These are phyloP conservation scores for Panaeolus cyanescens DNA, from an alignment of 768 basidiomycete genomes.

Conservation along the genomic window DNA sequence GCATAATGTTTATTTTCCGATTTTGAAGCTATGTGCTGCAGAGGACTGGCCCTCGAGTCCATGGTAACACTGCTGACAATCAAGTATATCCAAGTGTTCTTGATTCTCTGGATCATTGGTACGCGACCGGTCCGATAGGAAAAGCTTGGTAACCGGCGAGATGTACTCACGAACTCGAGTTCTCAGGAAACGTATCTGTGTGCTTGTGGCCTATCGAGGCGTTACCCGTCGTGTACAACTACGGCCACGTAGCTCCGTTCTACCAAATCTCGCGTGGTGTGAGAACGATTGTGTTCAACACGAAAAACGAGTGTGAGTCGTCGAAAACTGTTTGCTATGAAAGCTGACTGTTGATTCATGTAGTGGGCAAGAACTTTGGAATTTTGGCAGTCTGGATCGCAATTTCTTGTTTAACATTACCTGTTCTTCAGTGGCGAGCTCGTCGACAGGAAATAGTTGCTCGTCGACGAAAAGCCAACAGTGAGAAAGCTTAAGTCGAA, in stretches of 20 bases:
- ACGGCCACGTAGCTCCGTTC: slow-evolving; percentile 73
- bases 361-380: slow-evolving; percentile 62
- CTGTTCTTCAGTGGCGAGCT: slow-evolving; percentile 46
- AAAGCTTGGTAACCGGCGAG: neutral
- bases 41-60: slow-evolving; percentile 65
- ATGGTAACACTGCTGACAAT: slow-evolving; percentile 62
- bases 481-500: neutral
- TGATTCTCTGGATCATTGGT: slow-evolving; percentile 73
- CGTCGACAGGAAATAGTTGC: neutral
- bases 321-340: neutral
- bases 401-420: slow-evolving; percentile 55
- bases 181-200: slow-evolving; percentile 61
- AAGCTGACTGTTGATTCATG: neutral
- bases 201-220: slow-evolving; percentile 58
- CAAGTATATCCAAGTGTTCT: slow-evolving; percentile 62
- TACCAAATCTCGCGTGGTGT: slow-evolving; percentile 67
- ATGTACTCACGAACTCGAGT: neutral
- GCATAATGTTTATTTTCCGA: neutral
- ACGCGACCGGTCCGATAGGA: slow-evolving; percentile 13
- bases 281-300: slow-evolving; percentile 65
- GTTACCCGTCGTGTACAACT: slow-evolving; percentile 58
- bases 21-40: slow-evolving; percentile 18
- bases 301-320: slow-evolving; percentile 53
- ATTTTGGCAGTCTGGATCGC: slow-evolving; percentile 54
- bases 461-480: slow-evolving; percentile 30